A percentile compares a stretch with the other conserved stretches of the same genome.
Evolutionary conservation across 371 early-diverging fungal genomes (phyloP).

Genomic region (Mycotypha africana): DNA sequence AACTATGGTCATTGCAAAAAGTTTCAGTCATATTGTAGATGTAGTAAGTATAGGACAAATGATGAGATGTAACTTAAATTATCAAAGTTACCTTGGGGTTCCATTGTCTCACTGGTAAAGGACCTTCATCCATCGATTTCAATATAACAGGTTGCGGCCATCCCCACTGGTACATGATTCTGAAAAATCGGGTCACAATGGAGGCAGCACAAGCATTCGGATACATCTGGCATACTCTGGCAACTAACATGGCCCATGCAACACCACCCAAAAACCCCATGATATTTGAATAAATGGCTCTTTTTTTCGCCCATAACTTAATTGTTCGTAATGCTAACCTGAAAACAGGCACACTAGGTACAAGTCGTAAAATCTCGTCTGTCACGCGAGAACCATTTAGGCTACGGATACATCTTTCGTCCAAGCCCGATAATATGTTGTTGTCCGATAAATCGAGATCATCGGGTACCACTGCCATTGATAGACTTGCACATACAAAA

Average conservation of each 20-base stretch:
- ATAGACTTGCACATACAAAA: conserved; percentile 88
- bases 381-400: conserved; percentile 98
- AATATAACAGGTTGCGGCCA: conserved; percentile 99
- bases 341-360: conserved; percentile 91
- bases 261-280: conserved; percentile 99
- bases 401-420: conserved; percentile 90
- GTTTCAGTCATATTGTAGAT: too few relatives aligned
- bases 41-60: too few relatives aligned
- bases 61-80: too few relatives aligned
- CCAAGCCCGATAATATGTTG: conserved; percentile 80
- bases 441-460: conserved; percentile 84
- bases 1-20: too few relatives aligned
- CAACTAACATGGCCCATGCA: conserved; percentile 99
- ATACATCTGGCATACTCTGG: conserved; percentile 96
- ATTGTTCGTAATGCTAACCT: conserved; percentile 93
- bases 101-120: conserved; percentile 94
- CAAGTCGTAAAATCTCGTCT: conserved; percentile 92
- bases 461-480: conserved; percentile 69
- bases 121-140: conserved; percentile 91
- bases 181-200: conserved; percentile 91
- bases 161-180: conserved; percentile 87
- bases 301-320: conserved; percentile 98
- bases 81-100: conserved; percentile 78
- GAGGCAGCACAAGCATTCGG: conserved; percentile 92
- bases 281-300: conserved; percentile 95